phyloP scores from a whole-genome alignment of 306 rosid species.

The Vicia sativa region DNA sequence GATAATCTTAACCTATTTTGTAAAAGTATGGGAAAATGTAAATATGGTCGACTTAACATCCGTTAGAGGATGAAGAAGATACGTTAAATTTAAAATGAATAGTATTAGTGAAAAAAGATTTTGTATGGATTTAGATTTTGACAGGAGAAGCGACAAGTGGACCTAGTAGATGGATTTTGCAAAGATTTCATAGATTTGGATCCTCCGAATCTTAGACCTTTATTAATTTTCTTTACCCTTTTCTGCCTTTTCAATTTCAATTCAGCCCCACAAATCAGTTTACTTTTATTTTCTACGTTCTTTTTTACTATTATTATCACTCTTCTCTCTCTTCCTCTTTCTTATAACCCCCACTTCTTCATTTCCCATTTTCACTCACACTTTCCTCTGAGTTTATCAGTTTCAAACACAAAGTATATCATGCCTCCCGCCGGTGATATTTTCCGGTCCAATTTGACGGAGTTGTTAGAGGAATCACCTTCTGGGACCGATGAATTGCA shows the following conservation, averaged over 20 bases:
- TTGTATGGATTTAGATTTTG: constrained; percentile 50
- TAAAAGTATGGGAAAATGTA: too few species aligned
- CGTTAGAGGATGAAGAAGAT: too few species aligned
- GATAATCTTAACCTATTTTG: too few species aligned
- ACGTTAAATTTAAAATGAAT: neutral
- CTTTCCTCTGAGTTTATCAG: neutral
- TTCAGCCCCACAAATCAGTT: constrained; percentile 37
- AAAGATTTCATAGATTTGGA: constrained; percentile 76
- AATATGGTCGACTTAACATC: too few species aligned
- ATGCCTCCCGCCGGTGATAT: constrained; percentile 59
- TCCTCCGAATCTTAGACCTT: constrained; percentile 83
- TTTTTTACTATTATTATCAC: constrained; percentile 7
- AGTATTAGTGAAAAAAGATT: neutral
- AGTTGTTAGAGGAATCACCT: constrained; percentile 40
- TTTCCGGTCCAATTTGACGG: constrained; percentile 47
- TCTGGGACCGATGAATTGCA: constrained; percentile 52
- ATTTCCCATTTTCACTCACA: constrained; percentile 19
- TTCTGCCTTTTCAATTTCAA: constrained; percentile 12
- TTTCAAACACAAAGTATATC: neutral
- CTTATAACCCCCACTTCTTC: constrained; percentile 24
- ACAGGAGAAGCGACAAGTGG: constrained; percentile 64
- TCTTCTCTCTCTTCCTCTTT: neutral
- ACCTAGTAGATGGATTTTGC: constrained; percentile 64
- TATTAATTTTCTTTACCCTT: constrained; percentile 42
- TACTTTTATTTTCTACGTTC: constrained; percentile 9